A percentile compares a stretch with the other conserved stretches of the same genome.
Conservation (phyloP, 75 land plant genomes). For the Pinus albicaulis region DNA sequence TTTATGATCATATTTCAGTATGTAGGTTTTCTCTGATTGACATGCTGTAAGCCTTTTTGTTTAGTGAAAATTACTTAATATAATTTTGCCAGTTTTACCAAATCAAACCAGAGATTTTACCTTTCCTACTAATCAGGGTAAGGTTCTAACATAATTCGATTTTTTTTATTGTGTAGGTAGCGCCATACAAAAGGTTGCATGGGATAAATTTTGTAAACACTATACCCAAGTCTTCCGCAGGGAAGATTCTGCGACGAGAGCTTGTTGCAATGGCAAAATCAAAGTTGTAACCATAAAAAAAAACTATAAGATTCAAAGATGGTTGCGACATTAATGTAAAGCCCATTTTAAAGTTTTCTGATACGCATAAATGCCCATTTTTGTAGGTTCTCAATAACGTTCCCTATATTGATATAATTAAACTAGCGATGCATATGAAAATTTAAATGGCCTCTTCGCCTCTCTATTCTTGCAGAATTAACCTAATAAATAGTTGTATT, state of each 20-base stretch:
- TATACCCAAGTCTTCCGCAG: conserved; percentile 75
- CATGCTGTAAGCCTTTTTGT: too few species aligned
- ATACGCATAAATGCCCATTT: too few species aligned
- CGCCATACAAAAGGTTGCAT: conserved; percentile 69
- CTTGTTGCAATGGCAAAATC: conserved; percentile 41
- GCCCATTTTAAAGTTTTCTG: conserved; percentile 32
- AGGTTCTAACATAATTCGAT: background rate
- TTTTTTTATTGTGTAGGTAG: conserved; percentile 45
- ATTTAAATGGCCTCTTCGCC: too few species aligned
- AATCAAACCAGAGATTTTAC: background rate
- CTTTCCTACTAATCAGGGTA: background rate
- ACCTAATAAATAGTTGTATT: too few species aligned
- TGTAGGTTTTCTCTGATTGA: too few species aligned
- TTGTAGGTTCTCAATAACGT: too few species aligned
- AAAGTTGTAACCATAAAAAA: conserved; percentile 25
- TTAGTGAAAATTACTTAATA: too few species aligned
- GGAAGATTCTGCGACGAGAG: conserved; percentile 76
- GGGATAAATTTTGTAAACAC: conserved; percentile 57
- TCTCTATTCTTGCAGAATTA: too few species aligned
- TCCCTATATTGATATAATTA: too few species aligned
- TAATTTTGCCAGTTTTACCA: too few species aligned
- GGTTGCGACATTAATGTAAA: background rate
- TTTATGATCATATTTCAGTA: background rate
- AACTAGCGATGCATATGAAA: too few species aligned
- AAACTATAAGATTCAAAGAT: too few species aligned